Evolutionary conservation across 78 protist species (phyloP), one percentile per base, ranked within the genome.

Genomic region (Dictyostelium discoideum): DNA sequence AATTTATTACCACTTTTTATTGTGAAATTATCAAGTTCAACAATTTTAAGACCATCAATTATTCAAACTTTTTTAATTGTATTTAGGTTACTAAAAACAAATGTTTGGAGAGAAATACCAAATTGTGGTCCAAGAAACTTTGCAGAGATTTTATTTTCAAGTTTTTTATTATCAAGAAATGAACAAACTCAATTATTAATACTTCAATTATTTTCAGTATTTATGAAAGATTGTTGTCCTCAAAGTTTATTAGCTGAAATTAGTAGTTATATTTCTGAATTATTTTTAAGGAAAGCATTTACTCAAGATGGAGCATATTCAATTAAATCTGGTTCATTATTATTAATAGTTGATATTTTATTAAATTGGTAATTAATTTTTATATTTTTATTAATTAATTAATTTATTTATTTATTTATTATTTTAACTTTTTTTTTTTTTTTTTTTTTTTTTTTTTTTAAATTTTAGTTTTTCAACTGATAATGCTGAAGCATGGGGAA

Each of bases 401-500:
- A 1, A 22, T n/a, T 65, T n/a, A n/a, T 32, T 40, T 32, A 42
- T 42, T 39, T n/a, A n/a, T 42, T 78, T 22, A 78, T n/a, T 16
- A 40, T n/a, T 22, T 20, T 32, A n/a, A 79, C 20, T 18, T 20
- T 77, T 77, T 29, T 39, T 26, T 14, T 16, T 73, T 26, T n/a
- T 29, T 29, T 73, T 32, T 32, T 32, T 32, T 32, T 32, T 32
- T 32, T 32, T 32, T 32, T 32, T 32, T 32, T 32, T 1, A 32
- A 32, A 32, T 29, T 40, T 16, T 77, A 39, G 63, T 44, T 79
- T 42, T 24, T 80, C 80, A 65, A 20, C 39, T 13, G 72, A 72
- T n/a, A 14, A 11, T 16, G 60, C 84, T 32, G 10, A 22, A 10
- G 50, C 32, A 5, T 90, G 87, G 95, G 95, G 88, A 18, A 85